Conservation (phyloP, 352 stramenopile species). For the Halophytophthora polymorphica region DNA sequence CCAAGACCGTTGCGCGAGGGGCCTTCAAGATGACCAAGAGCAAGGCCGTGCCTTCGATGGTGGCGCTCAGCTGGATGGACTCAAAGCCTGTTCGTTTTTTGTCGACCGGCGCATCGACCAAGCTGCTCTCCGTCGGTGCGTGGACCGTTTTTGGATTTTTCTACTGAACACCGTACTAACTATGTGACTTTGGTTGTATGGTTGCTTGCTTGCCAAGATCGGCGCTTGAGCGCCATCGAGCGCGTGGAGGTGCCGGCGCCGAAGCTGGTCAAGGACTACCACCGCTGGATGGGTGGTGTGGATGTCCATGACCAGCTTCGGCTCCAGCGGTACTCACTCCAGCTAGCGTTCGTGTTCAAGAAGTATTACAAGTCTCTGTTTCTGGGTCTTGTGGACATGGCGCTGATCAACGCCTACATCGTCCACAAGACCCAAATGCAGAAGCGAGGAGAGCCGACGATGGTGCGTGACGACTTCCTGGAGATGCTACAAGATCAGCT, state of each 20-base stretch:
- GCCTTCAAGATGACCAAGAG: not conserved
- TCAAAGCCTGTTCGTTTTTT: too few relatives aligned
- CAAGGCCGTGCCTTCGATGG: not conserved
- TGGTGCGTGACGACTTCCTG: constrained; percentile 10
- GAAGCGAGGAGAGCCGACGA: not conserved
- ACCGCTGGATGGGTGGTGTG: constrained; percentile 21
- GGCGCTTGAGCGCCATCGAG: not conserved
- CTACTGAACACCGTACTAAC: too few relatives aligned
- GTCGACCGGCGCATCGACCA: too few relatives aligned
- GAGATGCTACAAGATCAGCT: constrained; percentile 6
- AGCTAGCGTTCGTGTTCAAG: constrained; percentile 5
- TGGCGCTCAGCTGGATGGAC: too few relatives aligned
- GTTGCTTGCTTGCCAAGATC: not conserved
- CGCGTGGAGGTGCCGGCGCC: constrained; percentile 5
- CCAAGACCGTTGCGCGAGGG: not conserved
- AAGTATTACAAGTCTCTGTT: constrained; percentile 25
- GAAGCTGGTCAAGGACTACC: constrained; percentile 14
- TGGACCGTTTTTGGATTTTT: too few relatives aligned
- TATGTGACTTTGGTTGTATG: constrained; percentile 5
- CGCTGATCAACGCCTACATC: constrained; percentile 19
- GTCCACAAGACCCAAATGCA: not conserved
- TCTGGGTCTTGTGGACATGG: constrained; percentile 15
- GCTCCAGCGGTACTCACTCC: constrained; percentile 13
- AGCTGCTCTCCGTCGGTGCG: too few relatives aligned
- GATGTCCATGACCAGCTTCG: constrained; percentile 22